phyloP scores from a whole-genome alignment of 78 protist species.

The Chrysochromulina parva region DNA sequence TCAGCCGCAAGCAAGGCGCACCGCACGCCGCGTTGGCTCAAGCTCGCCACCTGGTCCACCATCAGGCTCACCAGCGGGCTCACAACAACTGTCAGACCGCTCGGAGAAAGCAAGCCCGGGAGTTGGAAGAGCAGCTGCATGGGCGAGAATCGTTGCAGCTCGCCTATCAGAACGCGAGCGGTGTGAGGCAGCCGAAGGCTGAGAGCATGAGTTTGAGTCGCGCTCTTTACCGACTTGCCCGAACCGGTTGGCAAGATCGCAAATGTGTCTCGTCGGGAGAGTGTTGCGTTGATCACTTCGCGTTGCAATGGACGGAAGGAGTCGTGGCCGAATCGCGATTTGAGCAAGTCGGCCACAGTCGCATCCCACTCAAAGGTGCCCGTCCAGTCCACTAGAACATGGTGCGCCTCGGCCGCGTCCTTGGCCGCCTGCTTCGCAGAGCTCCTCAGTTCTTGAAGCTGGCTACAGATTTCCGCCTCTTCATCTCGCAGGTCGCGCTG shows the following conservation, averaged over 20 bases:
- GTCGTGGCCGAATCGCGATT: background rate
- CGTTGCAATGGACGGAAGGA: constrained; percentile 23
- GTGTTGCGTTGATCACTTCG: background rate
- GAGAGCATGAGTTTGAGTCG: too few relatives aligned
- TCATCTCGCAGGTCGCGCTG: too few relatives aligned
- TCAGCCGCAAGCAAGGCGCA: background rate
- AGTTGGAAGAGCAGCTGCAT: constrained; percentile 82
- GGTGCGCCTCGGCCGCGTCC: too few relatives aligned
- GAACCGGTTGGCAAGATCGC: constrained; percentile 99
- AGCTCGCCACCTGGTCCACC: constrained; percentile 88
- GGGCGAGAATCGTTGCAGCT: too few relatives aligned
- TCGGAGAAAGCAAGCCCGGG: constrained; percentile 23
- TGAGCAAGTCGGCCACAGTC: background rate
- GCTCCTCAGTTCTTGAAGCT: too few relatives aligned
- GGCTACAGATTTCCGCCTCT: too few relatives aligned
- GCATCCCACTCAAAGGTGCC: background rate
- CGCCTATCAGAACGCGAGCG: too few relatives aligned
- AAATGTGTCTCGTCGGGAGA: constrained; percentile 70
- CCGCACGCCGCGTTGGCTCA: background rate
- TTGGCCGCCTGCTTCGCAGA: too few relatives aligned
- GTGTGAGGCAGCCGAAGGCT: too few relatives aligned
- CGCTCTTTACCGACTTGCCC: constrained; percentile 79
- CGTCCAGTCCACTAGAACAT: background rate
- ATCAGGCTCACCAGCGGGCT: constrained; percentile 97
- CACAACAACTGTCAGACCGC: constrained; percentile 81